These are phyloP conservation scores for Plasmopara viticola DNA, from an alignment of 352 stramenopile genomes.

Conservation along the genomic window DNA sequence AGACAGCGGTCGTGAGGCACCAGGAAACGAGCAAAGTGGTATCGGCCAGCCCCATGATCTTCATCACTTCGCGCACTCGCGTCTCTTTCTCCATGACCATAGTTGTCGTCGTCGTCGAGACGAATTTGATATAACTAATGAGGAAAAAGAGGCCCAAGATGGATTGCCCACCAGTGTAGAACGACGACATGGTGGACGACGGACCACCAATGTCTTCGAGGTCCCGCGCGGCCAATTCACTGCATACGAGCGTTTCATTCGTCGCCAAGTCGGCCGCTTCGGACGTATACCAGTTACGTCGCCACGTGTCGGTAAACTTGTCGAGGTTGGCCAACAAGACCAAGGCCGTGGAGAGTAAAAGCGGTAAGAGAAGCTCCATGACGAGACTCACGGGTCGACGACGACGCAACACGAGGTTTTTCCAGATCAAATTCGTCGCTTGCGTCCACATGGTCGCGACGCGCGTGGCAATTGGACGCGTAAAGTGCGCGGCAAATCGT, in stretches of 20 bases:
- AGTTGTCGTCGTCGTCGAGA: constrained; percentile 55
- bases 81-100: constrained; percentile 84
- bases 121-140: constrained; percentile 58
- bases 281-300: constrained; percentile 27
- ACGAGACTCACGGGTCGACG: constrained; percentile 36
- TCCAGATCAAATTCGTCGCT: constrained; percentile 67
- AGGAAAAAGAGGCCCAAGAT: constrained; percentile 56
- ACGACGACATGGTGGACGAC: constrained; percentile 41
- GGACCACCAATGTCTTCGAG: constrained; percentile 30
- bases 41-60: constrained; percentile 77
- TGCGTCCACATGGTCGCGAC: constrained; percentile 31
- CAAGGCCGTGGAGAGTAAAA: constrained; percentile 43
- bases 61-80: constrained; percentile 71
- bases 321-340: constrained; percentile 61
- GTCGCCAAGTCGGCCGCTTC: constrained; percentile 13
- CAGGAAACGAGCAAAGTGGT: constrained; percentile 55
- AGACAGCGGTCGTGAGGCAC: constrained; percentile 39
- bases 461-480: constrained; percentile 4
- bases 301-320: constrained; percentile 27
- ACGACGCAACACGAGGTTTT: constrained; percentile 55
- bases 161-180: constrained; percentile 56
- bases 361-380: constrained; percentile 52
- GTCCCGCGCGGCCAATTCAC: constrained; percentile 17
- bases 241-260: constrained; percentile 34
- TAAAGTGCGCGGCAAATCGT: constrained; percentile 6